Base-by-base conservation (phyloP, 208 protist species). In the Porcisia deanei region DNA sequence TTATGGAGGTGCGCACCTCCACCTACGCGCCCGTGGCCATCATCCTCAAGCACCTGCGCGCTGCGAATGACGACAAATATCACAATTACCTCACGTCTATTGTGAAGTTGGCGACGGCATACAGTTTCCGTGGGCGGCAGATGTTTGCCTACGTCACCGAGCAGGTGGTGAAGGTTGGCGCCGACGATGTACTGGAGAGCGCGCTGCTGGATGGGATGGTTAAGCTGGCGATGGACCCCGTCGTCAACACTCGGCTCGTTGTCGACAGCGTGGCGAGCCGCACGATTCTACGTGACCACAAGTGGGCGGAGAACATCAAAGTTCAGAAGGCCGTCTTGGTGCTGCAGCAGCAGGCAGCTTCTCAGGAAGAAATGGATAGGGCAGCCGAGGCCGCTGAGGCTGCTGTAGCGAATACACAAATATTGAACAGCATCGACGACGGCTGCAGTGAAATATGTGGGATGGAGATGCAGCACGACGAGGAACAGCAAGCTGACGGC, bases 161-260 rank as follows among this genome's bases (percentile, higher is more conserved):
- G 86, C 86, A 97, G 67, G 76, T 89, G 43, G 90, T 83, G 30
- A 88, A 93, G 68, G 80, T 96, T 3, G 86, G 81, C 41, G 91
- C 89, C 9, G 84, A 88, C 45, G 86, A 87, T 45, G 91, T 94
- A 49, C 77, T 97, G 1, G 81, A 88, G 25, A 83, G 89, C 52
- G 84, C 94, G 34, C 52, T 98, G 67, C 76, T 79, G 2, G 80
- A 90, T 14, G 90, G 80, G 34, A 89, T 97, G 71, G 65, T 90
- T 64, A 82, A 76, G 37, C 71, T 98, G 6, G 78, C 89, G n/a
- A 77, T 82, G 53, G 97, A 98, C 77, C 68, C 60, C 0, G 94
- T 98, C 7, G 89, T 92, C 58, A 98, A 98, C 80, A 94, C 98
- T 34, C 86, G 97, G 30, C 82, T 98, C 22, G 89, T 92, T 22